Evolutionary conservation across 2,329 filamentous ascomycete species (phyloP), one percentile per base, ranked within the genome.

Genomic region (Colletotrichum higginsianum): DNA sequence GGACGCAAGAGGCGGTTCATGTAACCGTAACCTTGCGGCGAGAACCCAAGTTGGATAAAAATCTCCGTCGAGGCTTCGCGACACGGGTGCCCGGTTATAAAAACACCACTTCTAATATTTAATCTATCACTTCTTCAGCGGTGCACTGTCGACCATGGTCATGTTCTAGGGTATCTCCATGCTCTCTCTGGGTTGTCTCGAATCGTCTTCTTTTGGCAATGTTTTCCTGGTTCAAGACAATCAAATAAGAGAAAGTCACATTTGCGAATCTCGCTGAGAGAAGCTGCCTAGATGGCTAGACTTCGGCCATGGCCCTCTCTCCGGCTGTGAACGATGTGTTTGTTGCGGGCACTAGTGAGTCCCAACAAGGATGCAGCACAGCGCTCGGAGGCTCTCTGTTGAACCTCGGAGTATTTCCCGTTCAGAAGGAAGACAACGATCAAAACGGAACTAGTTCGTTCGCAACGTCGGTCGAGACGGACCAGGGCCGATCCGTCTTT

Each of bases 401-500:
- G 21, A 8, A 42, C 47, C 42, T 71, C 64, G 64, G 67, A 62
- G 63, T 18, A 50, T 15, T 70, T 61, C 40, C 50, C 63, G 23
- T 62, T 49, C 47, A 62, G 42, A 44, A 56, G 38, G 49, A 57
- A 38, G 47, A 46, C 35, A n/a, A 50, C n/a, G 26, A 49, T 46
- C 61, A 26, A 50, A 49, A 46, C 50, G 30, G 21, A 66, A 44
- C 42, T 56, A 44, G 38, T 21, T 55, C 30, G 49, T 42, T 50
- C 38, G 38, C 49, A 47, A 42, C 30, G 56, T 44, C 23, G 40
- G 42, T 70, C 47, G 13, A 49, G 60, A 38, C 42, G 35, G 55
- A 65, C 40, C 56, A 70, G 61, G 61, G 61, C 66, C 66, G 61
- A 18, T 61, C 70, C 56, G 60, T 61, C 42, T 52, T 63, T 61